phyloP scores from a whole-genome alignment of 2,329 filamentous ascomycete genomes.

The Catunica adiposa region DNA sequence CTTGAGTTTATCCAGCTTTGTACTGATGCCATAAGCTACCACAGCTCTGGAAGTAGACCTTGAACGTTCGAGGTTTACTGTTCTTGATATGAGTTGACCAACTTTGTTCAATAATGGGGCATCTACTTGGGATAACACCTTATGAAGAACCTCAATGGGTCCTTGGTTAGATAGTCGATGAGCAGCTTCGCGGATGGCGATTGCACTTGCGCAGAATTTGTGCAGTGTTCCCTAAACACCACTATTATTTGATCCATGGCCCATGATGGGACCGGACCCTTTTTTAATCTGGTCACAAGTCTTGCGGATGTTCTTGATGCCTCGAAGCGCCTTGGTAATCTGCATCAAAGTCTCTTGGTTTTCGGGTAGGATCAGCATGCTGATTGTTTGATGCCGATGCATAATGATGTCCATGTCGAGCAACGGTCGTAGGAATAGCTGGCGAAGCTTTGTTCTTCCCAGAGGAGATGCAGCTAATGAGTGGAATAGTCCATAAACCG shows the following conservation, averaged over 20 bases:
- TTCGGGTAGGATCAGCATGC: conserved; percentile 47
- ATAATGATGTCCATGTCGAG: conserved; percentile 50
- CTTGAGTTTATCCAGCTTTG: conserved; percentile 62
- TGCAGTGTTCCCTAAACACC: conserved; percentile 43
- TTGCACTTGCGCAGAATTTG: conserved; percentile 10
- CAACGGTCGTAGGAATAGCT: conserved; percentile 66
- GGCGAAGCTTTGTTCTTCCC: conserved; percentile 57
- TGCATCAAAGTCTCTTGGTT: conserved; percentile 41
- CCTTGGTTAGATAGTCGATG: neutral
- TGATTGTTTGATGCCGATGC: conserved; percentile 54
- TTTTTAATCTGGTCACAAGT: conserved; percentile 56
- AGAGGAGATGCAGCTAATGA: conserved; percentile 61
- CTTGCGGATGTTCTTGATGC: conserved; percentile 59
- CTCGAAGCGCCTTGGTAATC: conserved; percentile 46
- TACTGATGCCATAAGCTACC: conserved; percentile 54
- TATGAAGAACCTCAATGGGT: neutral
- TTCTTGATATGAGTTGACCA: conserved; percentile 7
- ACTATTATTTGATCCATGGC: conserved; percentile 37
- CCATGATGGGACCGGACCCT: conserved; percentile 45
- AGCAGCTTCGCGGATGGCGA: conserved; percentile 7
- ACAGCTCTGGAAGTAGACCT: conserved; percentile 54
- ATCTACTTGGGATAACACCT: neutral
- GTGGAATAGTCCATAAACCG: conserved; percentile 69
- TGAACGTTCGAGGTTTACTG: conserved; percentile 26
- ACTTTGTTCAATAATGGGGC: neutral